phyloP scores from a whole-genome alignment of 1,284 basidiomycete genomes.

The Agaricales sp. region DNA sequence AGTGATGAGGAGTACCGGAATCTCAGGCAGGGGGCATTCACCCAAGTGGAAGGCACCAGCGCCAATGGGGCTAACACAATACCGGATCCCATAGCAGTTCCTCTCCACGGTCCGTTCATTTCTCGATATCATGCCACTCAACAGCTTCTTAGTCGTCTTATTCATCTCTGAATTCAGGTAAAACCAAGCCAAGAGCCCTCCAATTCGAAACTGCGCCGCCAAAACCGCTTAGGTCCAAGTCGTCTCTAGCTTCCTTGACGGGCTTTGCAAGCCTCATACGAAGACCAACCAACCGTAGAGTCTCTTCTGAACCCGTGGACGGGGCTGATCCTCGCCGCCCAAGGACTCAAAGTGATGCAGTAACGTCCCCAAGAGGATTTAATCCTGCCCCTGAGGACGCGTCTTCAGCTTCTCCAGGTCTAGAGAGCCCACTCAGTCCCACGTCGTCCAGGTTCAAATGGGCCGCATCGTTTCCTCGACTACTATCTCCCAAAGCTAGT shows the following conservation, averaged over 20 bases:
- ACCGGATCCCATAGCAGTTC: no score
- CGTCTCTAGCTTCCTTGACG: background rate
- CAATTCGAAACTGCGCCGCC: background rate
- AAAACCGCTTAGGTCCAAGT: background rate
- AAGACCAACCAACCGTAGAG: background rate
- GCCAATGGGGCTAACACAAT: no score
- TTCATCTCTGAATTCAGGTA: no score
- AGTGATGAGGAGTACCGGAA: conserved; percentile 41
- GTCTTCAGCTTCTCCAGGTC: background rate
- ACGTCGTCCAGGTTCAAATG: background rate
- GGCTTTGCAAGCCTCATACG: background rate
- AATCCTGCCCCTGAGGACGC: background rate
- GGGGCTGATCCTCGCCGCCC: background rate
- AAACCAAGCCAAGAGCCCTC: background rate
- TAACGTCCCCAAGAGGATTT: background rate
- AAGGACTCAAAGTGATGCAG: background rate
- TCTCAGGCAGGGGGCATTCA: conserved; percentile 33
- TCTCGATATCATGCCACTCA: no score
- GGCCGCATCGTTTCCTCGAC: background rate
- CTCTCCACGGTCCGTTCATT: no score
- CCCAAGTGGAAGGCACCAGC: no score
- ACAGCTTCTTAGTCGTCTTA: no score
- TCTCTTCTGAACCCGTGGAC: background rate
- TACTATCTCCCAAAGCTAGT: background rate
- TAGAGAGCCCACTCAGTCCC: background rate